Evolutionary conservation across 2,329 filamentous ascomycete genomes (phyloP).

Genomic region (Diaporthe capsici): DNA sequence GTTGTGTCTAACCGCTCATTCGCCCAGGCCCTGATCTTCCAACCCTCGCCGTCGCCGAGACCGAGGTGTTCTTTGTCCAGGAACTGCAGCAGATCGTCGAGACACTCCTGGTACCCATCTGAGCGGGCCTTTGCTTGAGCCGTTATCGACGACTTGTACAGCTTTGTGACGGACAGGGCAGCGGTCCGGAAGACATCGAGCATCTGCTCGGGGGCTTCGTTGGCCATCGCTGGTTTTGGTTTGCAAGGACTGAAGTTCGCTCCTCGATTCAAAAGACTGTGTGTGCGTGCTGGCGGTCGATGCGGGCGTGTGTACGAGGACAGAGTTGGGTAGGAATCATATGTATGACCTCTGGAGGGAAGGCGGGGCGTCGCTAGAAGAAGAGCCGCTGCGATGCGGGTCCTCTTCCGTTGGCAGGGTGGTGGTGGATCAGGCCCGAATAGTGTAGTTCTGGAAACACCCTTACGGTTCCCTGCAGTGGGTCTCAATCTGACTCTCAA

Average conservation of each 20-base stretch:
- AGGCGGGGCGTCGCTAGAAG: constrained; percentile 39
- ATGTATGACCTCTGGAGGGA: constrained; percentile 27
- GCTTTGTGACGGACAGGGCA: constrained; percentile 92
- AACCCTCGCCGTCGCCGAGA: constrained; percentile 82
- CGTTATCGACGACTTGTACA: constrained; percentile 91
- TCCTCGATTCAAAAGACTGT: constrained; percentile 10
- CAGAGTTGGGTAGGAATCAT: constrained; percentile 31
- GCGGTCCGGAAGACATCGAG: constrained; percentile 93
- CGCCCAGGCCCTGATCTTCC: constrained; percentile 73
- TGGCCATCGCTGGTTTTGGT: constrained; percentile 53
- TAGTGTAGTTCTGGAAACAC: constrained; percentile 31
- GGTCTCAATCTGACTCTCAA: constrained; percentile 31
- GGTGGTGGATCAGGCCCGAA: constrained; percentile 21
- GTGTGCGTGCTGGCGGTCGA: constrained; percentile 45
- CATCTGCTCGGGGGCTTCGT: constrained; percentile 72
- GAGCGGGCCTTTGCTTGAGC: constrained; percentile 81
- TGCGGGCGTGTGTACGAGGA: constrained; percentile 6
- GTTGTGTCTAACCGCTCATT: constrained; percentile 78
- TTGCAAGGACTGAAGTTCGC: constrained; percentile 47
- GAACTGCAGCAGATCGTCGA: constrained; percentile 90
- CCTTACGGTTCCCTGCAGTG: constrained; percentile 13
- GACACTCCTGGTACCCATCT: constrained; percentile 92
- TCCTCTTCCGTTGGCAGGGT: constrained; percentile 38
- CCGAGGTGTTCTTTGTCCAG: constrained; percentile 87
- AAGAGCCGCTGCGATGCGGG: constrained; percentile 25